A percentile compares a stretch with the other conserved stretches of the same genome.
Evolutionary conservation across 1,139 yeast genomes (phyloP).

Genomic region (Meyerozyma carpophila): DNA sequence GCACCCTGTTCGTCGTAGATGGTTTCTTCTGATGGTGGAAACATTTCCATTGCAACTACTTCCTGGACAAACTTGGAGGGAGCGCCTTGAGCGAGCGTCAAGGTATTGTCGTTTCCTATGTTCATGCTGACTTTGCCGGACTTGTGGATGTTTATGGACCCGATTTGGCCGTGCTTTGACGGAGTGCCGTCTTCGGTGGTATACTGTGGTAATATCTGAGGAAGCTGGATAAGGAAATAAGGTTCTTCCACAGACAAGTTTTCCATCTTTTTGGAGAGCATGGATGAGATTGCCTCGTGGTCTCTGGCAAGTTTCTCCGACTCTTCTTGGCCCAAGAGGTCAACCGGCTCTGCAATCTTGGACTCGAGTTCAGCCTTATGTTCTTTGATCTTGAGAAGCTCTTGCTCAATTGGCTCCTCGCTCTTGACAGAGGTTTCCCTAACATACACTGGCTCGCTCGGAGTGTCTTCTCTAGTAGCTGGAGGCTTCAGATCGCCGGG

Average conservation of each 20-base stretch:
- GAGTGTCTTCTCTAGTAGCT: conserved; percentile 4
- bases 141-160: conserved; percentile 67
- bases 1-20: conserved; percentile 5
- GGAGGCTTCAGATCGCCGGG: conserved; percentile 7
- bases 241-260: conserved; percentile 18
- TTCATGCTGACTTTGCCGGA: conserved; percentile 76
- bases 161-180: conserved; percentile 53
- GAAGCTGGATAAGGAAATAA: conserved; percentile 65
- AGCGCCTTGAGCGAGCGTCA: conserved; percentile 74
- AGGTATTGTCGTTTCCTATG: conserved; percentile 58
- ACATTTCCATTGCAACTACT: conserved; percentile 50
- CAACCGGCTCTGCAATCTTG: conserved; percentile 26
- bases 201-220: conserved; percentile 59
- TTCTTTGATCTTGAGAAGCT: conserved; percentile 21
- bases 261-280: conserved; percentile 21
- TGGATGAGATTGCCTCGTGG: conserved; percentile 24
- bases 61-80: conserved; percentile 72
- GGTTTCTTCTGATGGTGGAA: conserved; percentile 10
- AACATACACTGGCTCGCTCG: conserved; percentile 8
- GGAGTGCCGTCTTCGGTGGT: conserved; percentile 9
- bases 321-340: conserved; percentile 28
- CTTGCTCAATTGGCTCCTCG: conserved; percentile 22
- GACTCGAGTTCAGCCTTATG: conserved; percentile 27
- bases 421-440: conserved; percentile 31
- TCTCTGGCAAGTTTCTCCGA: conserved; percentile 26